These are phyloP conservation scores for Carpinus viminea DNA, from an alignment of 306 rosid species.

Conservation along the genomic window DNA sequence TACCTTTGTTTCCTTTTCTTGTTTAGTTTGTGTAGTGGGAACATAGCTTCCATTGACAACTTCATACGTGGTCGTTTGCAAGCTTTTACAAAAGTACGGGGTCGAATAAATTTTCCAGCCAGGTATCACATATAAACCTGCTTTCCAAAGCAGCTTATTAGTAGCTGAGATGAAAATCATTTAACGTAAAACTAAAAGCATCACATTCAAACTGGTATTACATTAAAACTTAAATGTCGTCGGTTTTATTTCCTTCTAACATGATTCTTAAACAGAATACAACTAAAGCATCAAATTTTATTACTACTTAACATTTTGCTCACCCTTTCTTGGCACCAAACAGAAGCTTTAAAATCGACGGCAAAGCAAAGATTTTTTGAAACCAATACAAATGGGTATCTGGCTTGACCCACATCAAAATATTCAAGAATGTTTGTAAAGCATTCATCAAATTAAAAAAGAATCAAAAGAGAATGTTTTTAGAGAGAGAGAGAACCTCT, in stretches of 20 bases:
- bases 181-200: conserved; percentile 8
- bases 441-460: background rate
- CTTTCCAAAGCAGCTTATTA: conserved; percentile 12
- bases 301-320: background rate
- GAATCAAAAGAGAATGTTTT: background rate
- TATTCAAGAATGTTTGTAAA: background rate
- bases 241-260: background rate
- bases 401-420: background rate
- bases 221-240: background rate
- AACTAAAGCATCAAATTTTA: background rate
- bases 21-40: conserved; percentile 39
- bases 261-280: background rate
- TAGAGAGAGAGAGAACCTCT: conserved; percentile 39
- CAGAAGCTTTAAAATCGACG: background rate
- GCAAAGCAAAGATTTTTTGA: background rate
- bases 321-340: background rate
- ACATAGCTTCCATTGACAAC: conserved; percentile 77
- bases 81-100: conserved; percentile 44
- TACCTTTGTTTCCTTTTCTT: conserved; percentile 53
- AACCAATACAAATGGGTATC: background rate
- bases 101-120: conserved; percentile 47
- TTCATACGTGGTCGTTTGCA: conserved; percentile 73
- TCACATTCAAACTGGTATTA: background rate
- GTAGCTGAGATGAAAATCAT: conserved; percentile 7
- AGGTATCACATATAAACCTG: conserved; percentile 30